Conservation (phyloP, 306 rosid species). For the Pterocarpus macrocarpus region DNA sequence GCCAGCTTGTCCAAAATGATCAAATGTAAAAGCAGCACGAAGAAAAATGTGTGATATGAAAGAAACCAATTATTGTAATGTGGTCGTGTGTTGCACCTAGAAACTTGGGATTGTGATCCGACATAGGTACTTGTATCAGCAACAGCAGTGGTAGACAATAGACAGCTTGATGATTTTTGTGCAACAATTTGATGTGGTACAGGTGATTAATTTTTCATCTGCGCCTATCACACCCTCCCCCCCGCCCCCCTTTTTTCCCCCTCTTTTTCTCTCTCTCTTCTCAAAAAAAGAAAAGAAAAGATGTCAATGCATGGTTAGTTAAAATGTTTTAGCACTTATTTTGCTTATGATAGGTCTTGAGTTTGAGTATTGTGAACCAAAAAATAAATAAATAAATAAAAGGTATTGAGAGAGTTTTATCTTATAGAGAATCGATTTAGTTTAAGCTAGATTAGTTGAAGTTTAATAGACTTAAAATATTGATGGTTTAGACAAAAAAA, state of each 20-base stretch:
- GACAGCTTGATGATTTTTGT: conserved; percentile 45
- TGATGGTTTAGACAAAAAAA: too few species aligned
- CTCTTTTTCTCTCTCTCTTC: too few species aligned
- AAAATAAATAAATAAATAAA: too few species aligned
- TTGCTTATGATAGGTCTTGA: too few species aligned
- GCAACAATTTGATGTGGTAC: conserved; percentile 38
- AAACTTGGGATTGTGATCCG: conserved; percentile 49
- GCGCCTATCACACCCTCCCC: not conserved
- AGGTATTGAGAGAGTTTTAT: too few species aligned
- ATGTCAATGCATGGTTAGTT: too few species aligned
- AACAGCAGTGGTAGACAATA: conserved; percentile 49
- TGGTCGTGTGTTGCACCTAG: conserved; percentile 47
- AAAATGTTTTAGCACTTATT: too few species aligned
- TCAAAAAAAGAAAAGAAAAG: too few species aligned
- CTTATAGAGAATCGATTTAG: too few species aligned
- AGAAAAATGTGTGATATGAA: conserved; percentile 52
- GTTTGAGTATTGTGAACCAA: too few species aligned
- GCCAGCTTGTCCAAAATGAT: conserved; percentile 21
- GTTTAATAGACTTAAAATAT: too few species aligned
- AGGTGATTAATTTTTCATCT: conserved; percentile 28
- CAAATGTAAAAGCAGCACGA: conserved; percentile 60
- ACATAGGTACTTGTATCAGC: conserved; percentile 43
- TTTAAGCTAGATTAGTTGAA: too few species aligned
- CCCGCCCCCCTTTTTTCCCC: not conserved
- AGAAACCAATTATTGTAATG: conserved; percentile 49